phyloP scores from a whole-genome alignment of 495 filamentous ascomycete species.

The Aspergillus asperescens region DNA sequence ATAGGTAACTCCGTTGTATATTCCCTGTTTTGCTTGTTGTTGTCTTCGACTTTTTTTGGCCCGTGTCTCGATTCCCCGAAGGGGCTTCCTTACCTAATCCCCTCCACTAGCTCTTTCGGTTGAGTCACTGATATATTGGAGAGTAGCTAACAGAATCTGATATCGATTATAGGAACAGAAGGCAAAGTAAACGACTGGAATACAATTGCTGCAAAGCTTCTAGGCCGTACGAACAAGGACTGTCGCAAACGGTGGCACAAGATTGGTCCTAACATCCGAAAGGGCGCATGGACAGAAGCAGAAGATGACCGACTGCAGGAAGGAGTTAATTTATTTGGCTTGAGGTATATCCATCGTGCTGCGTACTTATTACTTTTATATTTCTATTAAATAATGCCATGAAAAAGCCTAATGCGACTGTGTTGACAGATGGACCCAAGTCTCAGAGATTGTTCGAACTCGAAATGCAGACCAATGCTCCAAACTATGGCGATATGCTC shows the following conservation, averaged over 20 bases:
- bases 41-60: too few relatives aligned
- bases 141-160: too few relatives aligned
- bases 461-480: conserved; percentile 27
- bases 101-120: too few relatives aligned
- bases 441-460: conserved; percentile 20
- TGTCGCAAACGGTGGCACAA: conserved; percentile 26
- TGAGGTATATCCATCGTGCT: conserved; percentile 1
- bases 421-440: conserved; percentile 18
- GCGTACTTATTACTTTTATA: too few relatives aligned
- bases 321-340: conserved; percentile 17
- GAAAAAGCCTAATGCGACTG: not conserved
- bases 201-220: conserved; percentile 9
- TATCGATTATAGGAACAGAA: too few relatives aligned
- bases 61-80: too few relatives aligned
- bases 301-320: conserved; percentile 22
- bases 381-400: not conserved
- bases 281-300: conserved; percentile 19
- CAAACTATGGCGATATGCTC: conserved; percentile 24
- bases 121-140: too few relatives aligned
- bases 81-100: too few relatives aligned
- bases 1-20: too few relatives aligned
- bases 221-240: conserved; percentile 25
- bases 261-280: conserved; percentile 8
- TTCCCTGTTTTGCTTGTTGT: too few relatives aligned
- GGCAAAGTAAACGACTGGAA: too few relatives aligned